Evolutionary conservation across 371 early-diverging fungal genomes (phyloP), one percentile per base, ranked within the genome.

Genomic region (Apophysomyces variabilis): DNA sequence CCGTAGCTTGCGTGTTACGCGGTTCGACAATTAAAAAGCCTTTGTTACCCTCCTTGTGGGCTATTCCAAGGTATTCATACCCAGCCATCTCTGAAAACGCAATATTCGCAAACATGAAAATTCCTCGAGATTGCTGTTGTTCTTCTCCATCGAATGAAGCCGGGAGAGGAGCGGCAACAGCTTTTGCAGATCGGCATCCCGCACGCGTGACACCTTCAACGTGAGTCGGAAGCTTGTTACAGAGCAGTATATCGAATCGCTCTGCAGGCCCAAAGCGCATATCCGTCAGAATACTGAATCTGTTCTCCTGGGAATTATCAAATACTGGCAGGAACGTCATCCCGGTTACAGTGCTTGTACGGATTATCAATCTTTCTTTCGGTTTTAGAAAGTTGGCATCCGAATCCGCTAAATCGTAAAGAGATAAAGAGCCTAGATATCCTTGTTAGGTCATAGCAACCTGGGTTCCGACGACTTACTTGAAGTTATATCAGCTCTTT

Each of bases 11-110:
- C 38, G 74, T 78, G 38, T 74, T 70, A n/a, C 69, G 78, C 26
- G 83, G 79, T 57, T 89, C 87, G 12, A 76, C 84, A 11, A 89
- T 60, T 60, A 89, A 62, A 58, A 89, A 89, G 4, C 82, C 84
- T 11, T 74, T 74, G 9, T 62, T 13, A 14, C 70, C 67, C 12
- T 56, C 64, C 9, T 76, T 73, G 44, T 76, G 59, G 36, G 76
- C 38, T 18, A 89, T 63, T 18, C 73, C 84, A 16, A 89, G 59
- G 61, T 78, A 87, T 16, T 83, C 63, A 39, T 76, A 77, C 4
- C 68, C 64, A 8, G 69, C 67, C 81, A 83, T 78, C 60, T 83
- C 83, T 14, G 60, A 61, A 58, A 78, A 78, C 8, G 68, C 65
- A 35, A 84, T 63, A 58, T 74, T 76, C 16, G 81, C 73, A 74